Base-by-base conservation (phyloP, 2,329 filamentous ascomycete genomes). In the Lasiodiplodia theobromae region DNA sequence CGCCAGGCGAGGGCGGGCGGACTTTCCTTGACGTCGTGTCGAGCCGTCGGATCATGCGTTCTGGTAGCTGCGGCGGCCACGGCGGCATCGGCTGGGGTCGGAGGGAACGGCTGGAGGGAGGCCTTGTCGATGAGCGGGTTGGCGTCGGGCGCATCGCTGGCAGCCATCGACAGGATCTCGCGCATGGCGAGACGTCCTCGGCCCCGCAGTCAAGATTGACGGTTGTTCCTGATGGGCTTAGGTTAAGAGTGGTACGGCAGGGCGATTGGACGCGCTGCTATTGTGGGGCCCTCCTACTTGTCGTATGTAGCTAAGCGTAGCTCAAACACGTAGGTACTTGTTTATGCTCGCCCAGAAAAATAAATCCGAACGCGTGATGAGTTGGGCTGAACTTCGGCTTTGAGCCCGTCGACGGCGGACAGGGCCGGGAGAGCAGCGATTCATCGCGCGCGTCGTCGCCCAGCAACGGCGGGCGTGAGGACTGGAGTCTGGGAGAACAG, bases 121-220 rank as follows among this genome's bases (percentile, higher is more conserved):
- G 58, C 37, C 58, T 44, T 62, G 58, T 23, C 14, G 44, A 21
- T 12, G 44, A 51, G 23, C 7, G 16, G 25, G 58, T 31, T 62
- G 58, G 58, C 38, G 31, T 23, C 12, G 21, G 23, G 37, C 34
- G 56, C 56, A 58, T 40, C 34, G 56, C 31, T 34, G 21, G 56
- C 12, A 12, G 23, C 16, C 14, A 34, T 38, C n/a, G 57, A 34
- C 58, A 34, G 40, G 18, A 62, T 34, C n/a, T 28, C 16, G 47
- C 23, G 58, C 58, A 62, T 62, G 47, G 58, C 40, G 58, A 62
- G 47, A 62, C 40, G 58, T 62, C 58, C 40, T 12, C 58, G 18
- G 58, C 58, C 58, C 58, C 58, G 58, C 58, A 49, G 28, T 51
- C 58, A 16, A 49, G 58, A 62, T 62, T 62, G 40, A 62, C 58